Conservation (phyloP, 495 filamentous ascomycete species). For the Thermothielavioides terrestris region DNA sequence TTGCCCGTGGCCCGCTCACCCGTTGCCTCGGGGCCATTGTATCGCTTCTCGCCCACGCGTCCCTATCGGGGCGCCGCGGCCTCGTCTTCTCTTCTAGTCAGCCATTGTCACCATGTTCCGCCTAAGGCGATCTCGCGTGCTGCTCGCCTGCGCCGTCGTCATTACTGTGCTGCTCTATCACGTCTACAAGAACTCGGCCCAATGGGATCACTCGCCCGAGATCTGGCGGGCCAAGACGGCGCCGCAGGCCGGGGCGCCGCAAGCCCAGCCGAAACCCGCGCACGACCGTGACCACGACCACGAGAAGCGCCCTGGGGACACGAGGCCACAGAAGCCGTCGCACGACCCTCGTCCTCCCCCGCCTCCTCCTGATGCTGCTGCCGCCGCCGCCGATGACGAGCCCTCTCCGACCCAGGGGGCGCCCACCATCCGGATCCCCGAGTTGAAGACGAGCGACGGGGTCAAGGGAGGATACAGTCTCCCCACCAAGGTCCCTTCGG, state of each 20-base stretch:
- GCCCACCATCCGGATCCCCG: constrained; percentile 26
- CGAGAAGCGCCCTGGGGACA: not conserved
- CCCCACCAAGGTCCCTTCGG: constrained; percentile 14
- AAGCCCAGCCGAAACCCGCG: not conserved
- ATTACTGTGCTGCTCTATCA: constrained; percentile 58
- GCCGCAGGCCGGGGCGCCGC: not conserved
- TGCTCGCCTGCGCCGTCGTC: constrained; percentile 60
- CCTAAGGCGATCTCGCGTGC: constrained; percentile 66
- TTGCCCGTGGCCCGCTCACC: too few species aligned
- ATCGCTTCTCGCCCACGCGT: too few species aligned
- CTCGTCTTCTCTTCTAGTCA: not conserved
- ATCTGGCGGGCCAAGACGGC: constrained; percentile 11
- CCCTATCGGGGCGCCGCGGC: too few species aligned
- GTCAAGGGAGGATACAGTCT: constrained; percentile 18
- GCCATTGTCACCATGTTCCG: constrained; percentile 54
- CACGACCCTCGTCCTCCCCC: constrained; percentile 8
- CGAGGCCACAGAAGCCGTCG: not conserved
- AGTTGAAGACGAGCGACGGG: constrained; percentile 29
- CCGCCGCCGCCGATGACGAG: constrained; percentile 11
- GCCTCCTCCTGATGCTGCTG: constrained; percentile 2
- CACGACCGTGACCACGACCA: constrained; percentile 5
- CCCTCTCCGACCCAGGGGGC: constrained; percentile 6
- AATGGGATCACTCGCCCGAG: constrained; percentile 34
- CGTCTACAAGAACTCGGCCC: constrained; percentile 45
- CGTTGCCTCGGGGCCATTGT: too few species aligned